phyloP scores from a whole-genome alignment of 306 rosid species.

The Sindora glabra region DNA sequence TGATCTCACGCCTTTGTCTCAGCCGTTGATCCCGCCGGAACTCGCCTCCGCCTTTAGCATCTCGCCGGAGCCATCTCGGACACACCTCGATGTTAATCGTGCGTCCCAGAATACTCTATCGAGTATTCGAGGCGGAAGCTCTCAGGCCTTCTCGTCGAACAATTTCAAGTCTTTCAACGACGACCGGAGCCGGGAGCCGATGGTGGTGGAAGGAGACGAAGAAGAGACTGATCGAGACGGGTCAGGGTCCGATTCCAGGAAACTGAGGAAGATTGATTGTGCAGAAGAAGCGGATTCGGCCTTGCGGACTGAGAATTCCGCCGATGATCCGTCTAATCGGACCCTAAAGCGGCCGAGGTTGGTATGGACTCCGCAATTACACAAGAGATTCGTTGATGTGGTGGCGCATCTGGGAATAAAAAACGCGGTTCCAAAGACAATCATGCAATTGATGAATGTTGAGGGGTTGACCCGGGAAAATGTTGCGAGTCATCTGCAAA shows the following conservation, averaged over 20 bases:
- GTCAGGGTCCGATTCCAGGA: slow-evolving; percentile 47
- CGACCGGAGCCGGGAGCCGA: slow-evolving; percentile 19
- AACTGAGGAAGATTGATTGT: slow-evolving; percentile 47
- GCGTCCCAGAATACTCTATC: slow-evolving; percentile 69
- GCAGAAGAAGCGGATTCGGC: slow-evolving; percentile 59
- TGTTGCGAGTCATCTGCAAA: slow-evolving; percentile 90
- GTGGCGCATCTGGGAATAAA: slow-evolving; percentile 83
- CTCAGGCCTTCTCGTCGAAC: slow-evolving; percentile 43
- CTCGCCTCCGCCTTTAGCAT: slow-evolving; percentile 86
- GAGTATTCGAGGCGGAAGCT: slow-evolving; percentile 36
- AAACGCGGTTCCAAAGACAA: slow-evolving; percentile 88
- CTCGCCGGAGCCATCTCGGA: slow-evolving; percentile 56
- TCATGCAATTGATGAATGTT: slow-evolving; percentile 92
- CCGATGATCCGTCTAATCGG: slow-evolving; percentile 38
- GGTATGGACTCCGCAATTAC: slow-evolving; percentile 92
- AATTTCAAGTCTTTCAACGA: slow-evolving; percentile 28
- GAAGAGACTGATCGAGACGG: slow-evolving; percentile 35
- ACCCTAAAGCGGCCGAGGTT: slow-evolving; percentile 63
- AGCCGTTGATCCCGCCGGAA: slow-evolving; percentile 59
- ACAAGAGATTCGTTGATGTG: slow-evolving; percentile 88
- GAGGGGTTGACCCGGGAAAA: slow-evolving; percentile 94
- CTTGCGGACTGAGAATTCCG: slow-evolving; percentile 28
- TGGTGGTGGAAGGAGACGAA: slow-evolving; percentile 36
- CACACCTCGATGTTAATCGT: slow-evolving; percentile 57
- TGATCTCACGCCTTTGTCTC: slow-evolving; percentile 70